These are phyloP conservation scores for Acanthamoeba royreba DNA, from an alignment of 208 protist genomes.

Conservation along the genomic window DNA sequence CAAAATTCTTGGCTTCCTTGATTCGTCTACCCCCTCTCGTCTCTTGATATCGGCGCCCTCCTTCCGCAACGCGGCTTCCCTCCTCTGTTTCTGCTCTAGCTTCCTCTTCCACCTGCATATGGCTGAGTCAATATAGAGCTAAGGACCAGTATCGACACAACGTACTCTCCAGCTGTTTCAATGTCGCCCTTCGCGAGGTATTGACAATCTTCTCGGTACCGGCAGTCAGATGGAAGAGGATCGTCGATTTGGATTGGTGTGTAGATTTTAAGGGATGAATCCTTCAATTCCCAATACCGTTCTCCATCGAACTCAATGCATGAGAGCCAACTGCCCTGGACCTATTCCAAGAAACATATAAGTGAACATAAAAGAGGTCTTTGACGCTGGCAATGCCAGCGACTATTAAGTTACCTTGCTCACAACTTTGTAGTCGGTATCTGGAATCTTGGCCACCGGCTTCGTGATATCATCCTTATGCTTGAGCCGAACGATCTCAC, in stretches of 20 bases:
- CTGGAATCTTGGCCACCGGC: background rate
- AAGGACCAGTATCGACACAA: background rate
- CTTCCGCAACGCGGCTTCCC: background rate
- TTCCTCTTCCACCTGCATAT: background rate
- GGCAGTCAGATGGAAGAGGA: slow-evolving; percentile 54
- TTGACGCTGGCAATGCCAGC: too few species aligned
- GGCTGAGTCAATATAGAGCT: too few species aligned
- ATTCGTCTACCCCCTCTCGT: background rate
- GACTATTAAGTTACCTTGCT: background rate
- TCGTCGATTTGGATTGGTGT: slow-evolving; percentile 22
- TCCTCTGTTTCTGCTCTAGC: background rate
- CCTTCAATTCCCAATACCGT: slow-evolving; percentile 62
- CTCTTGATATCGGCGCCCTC: background rate
- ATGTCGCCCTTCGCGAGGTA: slow-evolving; percentile 46
- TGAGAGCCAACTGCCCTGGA: slow-evolving; percentile 59
- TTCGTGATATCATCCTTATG: background rate
- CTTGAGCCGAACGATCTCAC: background rate
- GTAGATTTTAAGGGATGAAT: background rate
- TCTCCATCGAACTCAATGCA: slow-evolving; percentile 26
- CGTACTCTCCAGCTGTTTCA: slow-evolving; percentile 48
- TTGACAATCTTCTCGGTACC: slow-evolving; percentile 45
- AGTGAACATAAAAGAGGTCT: background rate
- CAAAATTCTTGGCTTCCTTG: background rate
- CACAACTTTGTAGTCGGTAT: background rate
- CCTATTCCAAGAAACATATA: background rate